Conservation (phyloP, 805 yeast genomes). For the Candida piceae region DNA sequence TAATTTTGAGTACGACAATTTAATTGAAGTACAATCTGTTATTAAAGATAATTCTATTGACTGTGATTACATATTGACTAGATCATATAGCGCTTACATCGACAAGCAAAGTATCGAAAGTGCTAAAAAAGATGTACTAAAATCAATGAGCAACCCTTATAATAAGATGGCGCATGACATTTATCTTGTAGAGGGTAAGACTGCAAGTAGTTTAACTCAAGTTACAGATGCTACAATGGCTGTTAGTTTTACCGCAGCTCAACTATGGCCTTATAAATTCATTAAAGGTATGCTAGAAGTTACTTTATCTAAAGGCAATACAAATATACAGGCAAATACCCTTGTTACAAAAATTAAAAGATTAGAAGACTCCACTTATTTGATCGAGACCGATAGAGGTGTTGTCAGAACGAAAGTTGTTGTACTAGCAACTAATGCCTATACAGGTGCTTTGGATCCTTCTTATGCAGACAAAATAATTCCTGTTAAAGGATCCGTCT, state of each 20-base stretch:
- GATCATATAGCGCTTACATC: slow-evolving; percentile 17
- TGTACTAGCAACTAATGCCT: slow-evolving; percentile 35
- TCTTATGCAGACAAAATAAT: slow-evolving; percentile 27
- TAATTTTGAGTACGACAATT: slow-evolving; percentile 34
- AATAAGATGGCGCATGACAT: slow-evolving; percentile 26
- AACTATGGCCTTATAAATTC: slow-evolving; percentile 41
- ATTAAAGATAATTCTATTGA: slow-evolving; percentile 30
- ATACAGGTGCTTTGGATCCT: slow-evolving; percentile 24
- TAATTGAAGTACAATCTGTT: slow-evolving; percentile 29
- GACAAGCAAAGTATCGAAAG: background rate
- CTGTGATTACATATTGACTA: slow-evolving; percentile 28
- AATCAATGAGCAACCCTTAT: slow-evolving; percentile 23
- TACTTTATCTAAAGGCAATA: slow-evolving; percentile 26
- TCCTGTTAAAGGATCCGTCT: slow-evolving; percentile 30
- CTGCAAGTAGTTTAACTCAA: slow-evolving; percentile 27
- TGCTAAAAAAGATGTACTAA: background rate
- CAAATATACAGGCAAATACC: slow-evolving; percentile 1
- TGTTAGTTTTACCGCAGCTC: slow-evolving; percentile 37
- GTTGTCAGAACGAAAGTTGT: slow-evolving; percentile 28
- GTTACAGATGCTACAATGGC: slow-evolving; percentile 27
- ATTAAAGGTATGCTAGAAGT: slow-evolving; percentile 30
- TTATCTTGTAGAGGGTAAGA: slow-evolving; percentile 31
- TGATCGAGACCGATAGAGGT: slow-evolving; percentile 29
- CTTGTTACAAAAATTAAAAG: slow-evolving; percentile 2
- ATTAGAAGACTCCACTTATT: slow-evolving; percentile 25